These are phyloP conservation scores for Bassia scoparia DNA, from an alignment of 148 eudicot genomes.

Conservation along the genomic window DNA sequence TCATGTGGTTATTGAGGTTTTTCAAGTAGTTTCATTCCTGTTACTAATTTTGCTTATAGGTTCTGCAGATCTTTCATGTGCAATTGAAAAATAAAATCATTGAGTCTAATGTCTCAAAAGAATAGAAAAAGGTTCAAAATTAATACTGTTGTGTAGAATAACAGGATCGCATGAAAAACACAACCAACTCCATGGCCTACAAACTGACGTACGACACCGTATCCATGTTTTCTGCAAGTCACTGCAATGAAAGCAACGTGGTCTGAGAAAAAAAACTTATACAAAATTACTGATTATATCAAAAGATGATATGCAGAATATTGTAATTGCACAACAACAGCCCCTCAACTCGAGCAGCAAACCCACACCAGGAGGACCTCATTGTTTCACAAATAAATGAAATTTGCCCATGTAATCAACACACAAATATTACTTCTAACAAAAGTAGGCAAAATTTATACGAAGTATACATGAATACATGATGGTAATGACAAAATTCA, in stretches of 20 bases:
- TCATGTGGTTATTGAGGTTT: background rate
- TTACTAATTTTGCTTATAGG: background rate
- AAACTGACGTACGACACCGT: constrained; percentile 88
- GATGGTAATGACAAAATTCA: background rate
- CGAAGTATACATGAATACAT: no score
- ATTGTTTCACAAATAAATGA: background rate
- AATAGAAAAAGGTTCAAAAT: constrained; percentile 23
- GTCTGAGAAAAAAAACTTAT: background rate
- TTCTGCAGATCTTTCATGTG: background rate
- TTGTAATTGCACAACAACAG: background rate
- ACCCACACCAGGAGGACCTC: background rate
- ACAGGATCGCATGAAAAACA: constrained; percentile 94
- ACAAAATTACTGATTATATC: background rate
- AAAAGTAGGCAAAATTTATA: background rate
- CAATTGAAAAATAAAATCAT: background rate
- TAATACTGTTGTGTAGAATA: constrained; percentile 69
- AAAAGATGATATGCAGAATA: background rate
- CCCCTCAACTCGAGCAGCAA: background rate
- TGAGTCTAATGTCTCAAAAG: background rate
- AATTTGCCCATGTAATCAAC: background rate
- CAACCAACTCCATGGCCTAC: constrained; percentile 98
- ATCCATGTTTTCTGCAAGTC: constrained; percentile 80
- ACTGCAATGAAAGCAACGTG: constrained; percentile 41
- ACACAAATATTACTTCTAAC: background rate
- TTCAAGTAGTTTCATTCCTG: background rate